Percentiles rank a stretch among this genome's conserved stretches.
Evolutionary conservation across 148 eudicot genomes (phyloP).

Genomic region (Spergularia marina): DNA sequence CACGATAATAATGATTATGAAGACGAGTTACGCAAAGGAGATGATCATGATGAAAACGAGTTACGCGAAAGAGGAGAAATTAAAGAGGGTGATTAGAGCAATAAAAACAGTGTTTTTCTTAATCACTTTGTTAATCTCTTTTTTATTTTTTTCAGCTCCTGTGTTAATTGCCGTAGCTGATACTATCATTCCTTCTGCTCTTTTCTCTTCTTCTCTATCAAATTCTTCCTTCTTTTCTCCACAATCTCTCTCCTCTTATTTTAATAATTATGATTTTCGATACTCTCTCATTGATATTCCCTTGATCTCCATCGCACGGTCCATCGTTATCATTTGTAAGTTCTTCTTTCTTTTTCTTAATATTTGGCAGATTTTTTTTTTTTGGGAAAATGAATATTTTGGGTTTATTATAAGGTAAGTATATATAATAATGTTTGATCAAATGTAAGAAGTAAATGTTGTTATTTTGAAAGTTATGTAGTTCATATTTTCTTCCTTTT

Average conservation of each 20-base stretch:
- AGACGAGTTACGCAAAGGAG: neutral
- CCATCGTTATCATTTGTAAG: slow-evolving; percentile 43
- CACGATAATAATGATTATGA: too few species aligned
- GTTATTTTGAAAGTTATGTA: neutral
- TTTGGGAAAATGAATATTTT: too few species aligned
- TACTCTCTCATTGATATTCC: slow-evolving; percentile 45
- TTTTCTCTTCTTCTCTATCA: slow-evolving; percentile 38
- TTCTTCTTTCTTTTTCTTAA: neutral
- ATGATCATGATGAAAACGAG: slow-evolving; percentile 30
- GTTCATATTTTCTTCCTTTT: neutral
- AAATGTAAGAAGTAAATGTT: neutral
- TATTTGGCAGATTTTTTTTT: neutral
- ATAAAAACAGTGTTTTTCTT: slow-evolving; percentile 46
- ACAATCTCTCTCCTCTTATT: slow-evolving; percentile 23
- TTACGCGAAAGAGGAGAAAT: slow-evolving; percentile 43
- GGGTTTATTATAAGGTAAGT: too few species aligned
- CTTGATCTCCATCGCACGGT: slow-evolving; percentile 36
- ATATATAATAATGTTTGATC: neutral
- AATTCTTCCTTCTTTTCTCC: slow-evolving; percentile 20
- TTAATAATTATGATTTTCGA: slow-evolving; percentile 36
- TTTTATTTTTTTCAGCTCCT: slow-evolving; percentile 43
- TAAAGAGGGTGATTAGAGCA: slow-evolving; percentile 33
- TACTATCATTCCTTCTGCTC: slow-evolving; percentile 37
- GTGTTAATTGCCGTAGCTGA: slow-evolving; percentile 42
- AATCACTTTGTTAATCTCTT: slow-evolving; percentile 36